Conservation (phyloP, 2,329 filamentous ascomycete species). For the Phaeoacremonium minimum region DNA sequence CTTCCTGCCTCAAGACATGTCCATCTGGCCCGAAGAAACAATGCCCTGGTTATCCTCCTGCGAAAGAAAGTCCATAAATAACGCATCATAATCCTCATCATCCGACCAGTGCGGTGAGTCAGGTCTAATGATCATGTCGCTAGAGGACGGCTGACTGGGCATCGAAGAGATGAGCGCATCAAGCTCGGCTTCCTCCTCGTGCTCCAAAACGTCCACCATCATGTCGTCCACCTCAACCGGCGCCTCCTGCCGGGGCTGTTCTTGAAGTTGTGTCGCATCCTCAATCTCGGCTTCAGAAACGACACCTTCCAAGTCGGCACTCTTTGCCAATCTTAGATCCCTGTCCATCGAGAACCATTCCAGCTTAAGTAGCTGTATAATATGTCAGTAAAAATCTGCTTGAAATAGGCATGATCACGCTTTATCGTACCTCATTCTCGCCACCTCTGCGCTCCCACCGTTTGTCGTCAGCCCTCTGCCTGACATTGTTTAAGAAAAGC, state of each 20-base stretch:
- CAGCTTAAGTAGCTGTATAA: slow-evolving; percentile 32
- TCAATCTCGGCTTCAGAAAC: slow-evolving; percentile 48
- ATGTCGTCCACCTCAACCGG: slow-evolving; percentile 32
- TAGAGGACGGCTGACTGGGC: slow-evolving; percentile 23
- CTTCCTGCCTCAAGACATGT: slow-evolving; percentile 32
- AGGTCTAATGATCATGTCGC: slow-evolving; percentile 15
- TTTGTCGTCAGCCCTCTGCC: slow-evolving; percentile 55
- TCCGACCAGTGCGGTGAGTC: slow-evolving; percentile 37
- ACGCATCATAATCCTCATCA: slow-evolving; percentile 56
- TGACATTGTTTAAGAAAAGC: slow-evolving; percentile 65
- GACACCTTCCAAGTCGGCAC: slow-evolving; percentile 30
- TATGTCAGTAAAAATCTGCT: slow-evolving; percentile 1
- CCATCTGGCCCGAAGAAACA: slow-evolving; percentile 35
- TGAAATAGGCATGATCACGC: slow-evolving; percentile 18
- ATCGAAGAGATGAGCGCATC: slow-evolving; percentile 50
- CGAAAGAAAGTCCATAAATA: slow-evolving; percentile 64
- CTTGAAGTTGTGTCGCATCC: slow-evolving; percentile 34
- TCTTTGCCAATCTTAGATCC: slow-evolving; percentile 30
- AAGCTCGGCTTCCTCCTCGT: slow-evolving; percentile 51
- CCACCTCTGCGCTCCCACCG: slow-evolving; percentile 57
- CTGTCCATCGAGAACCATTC: slow-evolving; percentile 35
- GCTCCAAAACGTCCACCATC: slow-evolving; percentile 48
- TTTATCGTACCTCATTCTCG: slow-evolving; percentile 50
- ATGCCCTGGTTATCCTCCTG: slow-evolving; percentile 24
- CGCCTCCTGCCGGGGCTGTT: slow-evolving; percentile 15